Conservation (phyloP, 2,329 filamentous ascomycete species). For the Colletotrichum liaoningense region DNA sequence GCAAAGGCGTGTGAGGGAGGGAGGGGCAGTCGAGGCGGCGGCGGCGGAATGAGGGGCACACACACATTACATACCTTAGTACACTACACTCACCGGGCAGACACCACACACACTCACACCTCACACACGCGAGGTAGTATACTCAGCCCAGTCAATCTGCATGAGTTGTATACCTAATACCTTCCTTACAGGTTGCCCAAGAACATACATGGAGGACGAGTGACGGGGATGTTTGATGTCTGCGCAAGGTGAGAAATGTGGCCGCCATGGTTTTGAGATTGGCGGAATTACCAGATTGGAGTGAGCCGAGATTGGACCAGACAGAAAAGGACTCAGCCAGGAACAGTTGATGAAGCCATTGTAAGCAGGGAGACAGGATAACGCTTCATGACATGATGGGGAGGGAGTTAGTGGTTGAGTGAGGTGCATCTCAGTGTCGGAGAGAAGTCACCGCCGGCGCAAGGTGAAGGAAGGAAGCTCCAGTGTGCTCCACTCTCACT, state of each 20-base stretch:
- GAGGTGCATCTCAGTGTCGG: not conserved
- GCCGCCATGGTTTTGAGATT: not conserved
- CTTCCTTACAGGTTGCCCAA: not conserved
- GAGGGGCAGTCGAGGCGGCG: slow-evolving; percentile 10
- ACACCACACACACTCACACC: not conserved
- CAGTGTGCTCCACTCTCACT: not conserved
- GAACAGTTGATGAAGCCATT: not conserved
- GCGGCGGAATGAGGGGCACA: slow-evolving; percentile 6
- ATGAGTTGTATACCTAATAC: not conserved
- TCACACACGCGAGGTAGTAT: not conserved
- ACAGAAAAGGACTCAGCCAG: not conserved
- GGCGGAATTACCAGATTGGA: not conserved
- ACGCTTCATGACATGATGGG: not conserved
- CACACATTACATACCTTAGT: not conserved
- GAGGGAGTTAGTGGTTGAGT: not conserved
- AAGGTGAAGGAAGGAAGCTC: not conserved
- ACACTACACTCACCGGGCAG: not conserved
- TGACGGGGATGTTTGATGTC: not conserved
- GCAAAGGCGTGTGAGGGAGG: slow-evolving; percentile 18
- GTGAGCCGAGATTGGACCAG: not conserved
- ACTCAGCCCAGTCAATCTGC: not conserved
- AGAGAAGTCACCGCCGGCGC: not conserved
- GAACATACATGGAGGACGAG: not conserved
- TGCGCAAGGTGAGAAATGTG: not conserved
- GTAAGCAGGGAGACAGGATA: not conserved